Conservation (phyloP, 1,139 yeast genomes). For the Zygosaccharomyces pseudobailii region DNA sequence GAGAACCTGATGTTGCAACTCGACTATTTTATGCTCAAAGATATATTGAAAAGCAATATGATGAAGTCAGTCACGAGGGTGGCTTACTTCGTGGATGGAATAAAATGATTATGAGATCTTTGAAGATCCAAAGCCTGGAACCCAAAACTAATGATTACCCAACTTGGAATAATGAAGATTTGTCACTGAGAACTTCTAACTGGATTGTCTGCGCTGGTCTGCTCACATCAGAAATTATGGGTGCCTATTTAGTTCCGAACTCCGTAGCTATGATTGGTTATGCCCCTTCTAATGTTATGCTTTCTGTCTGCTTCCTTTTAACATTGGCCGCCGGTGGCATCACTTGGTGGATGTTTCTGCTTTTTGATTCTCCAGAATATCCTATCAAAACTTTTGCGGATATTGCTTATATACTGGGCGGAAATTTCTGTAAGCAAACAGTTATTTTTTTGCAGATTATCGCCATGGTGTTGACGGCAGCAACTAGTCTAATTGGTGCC, state of each 20-base stretch:
- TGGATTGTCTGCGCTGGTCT: slow-evolving; percentile 21
- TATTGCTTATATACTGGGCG: slow-evolving; percentile 37
- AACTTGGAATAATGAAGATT: slow-evolving; percentile 1
- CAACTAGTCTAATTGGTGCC: slow-evolving; percentile 38
- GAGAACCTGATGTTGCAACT: not conserved
- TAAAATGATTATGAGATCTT: not conserved
- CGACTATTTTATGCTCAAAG: slow-evolving; percentile 3
- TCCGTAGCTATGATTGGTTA: slow-evolving; percentile 41
- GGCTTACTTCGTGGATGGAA: not conserved
- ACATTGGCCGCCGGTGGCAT: slow-evolving; percentile 39
- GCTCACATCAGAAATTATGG: slow-evolving; percentile 44
- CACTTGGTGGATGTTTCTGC: slow-evolving; percentile 27
- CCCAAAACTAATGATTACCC: slow-evolving; percentile 1
- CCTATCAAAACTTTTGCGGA: slow-evolving; percentile 42
- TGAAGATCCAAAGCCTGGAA: not conserved
- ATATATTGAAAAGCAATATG: slow-evolving; percentile 2
- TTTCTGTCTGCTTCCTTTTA: slow-evolving; percentile 38
- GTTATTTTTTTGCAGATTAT: slow-evolving; percentile 34
- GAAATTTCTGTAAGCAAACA: slow-evolving; percentile 7
- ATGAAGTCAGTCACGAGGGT: slow-evolving; percentile 1
- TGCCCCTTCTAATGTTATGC: slow-evolving; percentile 39
- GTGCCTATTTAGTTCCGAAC: slow-evolving; percentile 44
- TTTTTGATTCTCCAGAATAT: slow-evolving; percentile 39
- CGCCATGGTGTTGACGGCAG: slow-evolving; percentile 41
- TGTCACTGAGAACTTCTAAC: not conserved